phyloP scores from a whole-genome alignment of 495 filamentous ascomycete genomes.

The Choiromyces venosus region DNA sequence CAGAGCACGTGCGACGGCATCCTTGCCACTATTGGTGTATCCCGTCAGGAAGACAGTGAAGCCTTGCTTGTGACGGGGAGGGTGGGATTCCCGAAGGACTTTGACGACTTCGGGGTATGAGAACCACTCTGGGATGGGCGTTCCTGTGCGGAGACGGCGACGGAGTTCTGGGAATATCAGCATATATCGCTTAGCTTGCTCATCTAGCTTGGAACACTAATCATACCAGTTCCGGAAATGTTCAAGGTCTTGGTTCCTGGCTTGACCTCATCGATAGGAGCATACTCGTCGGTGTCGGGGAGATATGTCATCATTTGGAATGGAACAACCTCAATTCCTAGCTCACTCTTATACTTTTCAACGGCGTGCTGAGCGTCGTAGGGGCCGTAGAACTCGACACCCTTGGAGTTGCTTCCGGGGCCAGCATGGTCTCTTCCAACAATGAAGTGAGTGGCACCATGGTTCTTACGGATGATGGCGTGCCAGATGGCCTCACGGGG shows the following conservation, averaged over 20 bases:
- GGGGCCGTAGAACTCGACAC: constrained; percentile 93
- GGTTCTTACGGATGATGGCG: constrained; percentile 99
- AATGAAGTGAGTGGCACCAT: constrained; percentile 98
- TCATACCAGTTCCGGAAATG: constrained; percentile 63
- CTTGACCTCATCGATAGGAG: constrained; percentile 80
- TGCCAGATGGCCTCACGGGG: constrained; percentile 99
- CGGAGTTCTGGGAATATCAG: constrained; percentile 68
- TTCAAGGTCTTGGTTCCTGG: constrained; percentile 82
- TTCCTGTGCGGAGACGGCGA: constrained; percentile 76
- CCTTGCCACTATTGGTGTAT: constrained; percentile 94
- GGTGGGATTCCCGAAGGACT: constrained; percentile 91
- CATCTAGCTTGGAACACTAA: neutral
- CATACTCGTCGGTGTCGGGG: constrained; percentile 93
- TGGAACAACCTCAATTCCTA: constrained; percentile 96
- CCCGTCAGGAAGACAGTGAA: constrained; percentile 98
- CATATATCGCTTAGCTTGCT: neutral
- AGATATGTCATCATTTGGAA: constrained; percentile 99
- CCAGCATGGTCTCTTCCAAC: constrained; percentile 97
- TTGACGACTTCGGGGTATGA: constrained; percentile 98
- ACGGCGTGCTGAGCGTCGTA: constrained; percentile 98
- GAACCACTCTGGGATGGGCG: constrained; percentile 98
- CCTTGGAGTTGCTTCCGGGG: constrained; percentile 92
- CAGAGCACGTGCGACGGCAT: constrained; percentile 87
- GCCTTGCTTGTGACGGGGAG: constrained; percentile 78
- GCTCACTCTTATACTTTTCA: constrained; percentile 91